A percentile compares a stretch with the other conserved stretches of the same genome.
phyloP scores from a whole-genome alignment of 2,329 filamentous ascomycete genomes.

The Talaromyces atroroseus region DNA sequence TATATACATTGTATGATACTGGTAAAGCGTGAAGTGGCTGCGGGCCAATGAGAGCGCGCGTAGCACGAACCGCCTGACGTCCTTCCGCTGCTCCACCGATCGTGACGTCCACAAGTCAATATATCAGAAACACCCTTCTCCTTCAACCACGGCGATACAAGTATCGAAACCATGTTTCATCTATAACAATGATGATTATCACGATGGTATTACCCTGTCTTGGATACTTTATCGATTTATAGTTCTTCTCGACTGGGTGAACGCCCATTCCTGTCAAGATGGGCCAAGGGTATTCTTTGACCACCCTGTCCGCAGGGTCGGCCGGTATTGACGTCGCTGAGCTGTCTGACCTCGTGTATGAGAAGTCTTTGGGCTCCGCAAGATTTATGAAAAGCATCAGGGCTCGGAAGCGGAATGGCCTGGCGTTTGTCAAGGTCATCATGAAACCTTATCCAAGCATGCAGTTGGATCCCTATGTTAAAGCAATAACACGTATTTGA shows the following conservation, averaged over 20 bases:
- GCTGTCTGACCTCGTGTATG: constrained; percentile 82
- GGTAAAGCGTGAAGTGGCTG: neutral
- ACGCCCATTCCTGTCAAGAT: constrained; percentile 45
- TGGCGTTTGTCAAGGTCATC: constrained; percentile 90
- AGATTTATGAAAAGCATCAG: constrained; percentile 96
- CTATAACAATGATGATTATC: neutral
- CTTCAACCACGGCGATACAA: neutral
- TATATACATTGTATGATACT: neutral
- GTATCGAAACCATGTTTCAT: neutral
- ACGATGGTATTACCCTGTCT: neutral
- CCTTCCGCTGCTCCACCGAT: constrained; percentile 3
- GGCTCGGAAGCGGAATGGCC: constrained; percentile 80
- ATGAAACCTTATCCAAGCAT: constrained; percentile 86
- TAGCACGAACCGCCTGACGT: constrained; percentile 2
- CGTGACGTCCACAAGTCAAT: neutral
- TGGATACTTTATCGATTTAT: neutral
- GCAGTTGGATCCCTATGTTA: constrained; percentile 72
- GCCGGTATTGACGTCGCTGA: constrained; percentile 93
- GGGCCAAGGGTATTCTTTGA: constrained; percentile 95
- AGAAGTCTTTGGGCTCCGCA: constrained; percentile 83
- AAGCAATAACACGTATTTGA: constrained; percentile 64
- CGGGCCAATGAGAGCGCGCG: constrained; percentile 5
- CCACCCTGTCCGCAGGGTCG: constrained; percentile 82
- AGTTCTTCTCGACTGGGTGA: neutral
- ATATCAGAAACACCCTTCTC: neutral